These are phyloP conservation scores for Hevea brasiliensis DNA, from an alignment of 345 rosid species.

Conservation along the genomic window DNA sequence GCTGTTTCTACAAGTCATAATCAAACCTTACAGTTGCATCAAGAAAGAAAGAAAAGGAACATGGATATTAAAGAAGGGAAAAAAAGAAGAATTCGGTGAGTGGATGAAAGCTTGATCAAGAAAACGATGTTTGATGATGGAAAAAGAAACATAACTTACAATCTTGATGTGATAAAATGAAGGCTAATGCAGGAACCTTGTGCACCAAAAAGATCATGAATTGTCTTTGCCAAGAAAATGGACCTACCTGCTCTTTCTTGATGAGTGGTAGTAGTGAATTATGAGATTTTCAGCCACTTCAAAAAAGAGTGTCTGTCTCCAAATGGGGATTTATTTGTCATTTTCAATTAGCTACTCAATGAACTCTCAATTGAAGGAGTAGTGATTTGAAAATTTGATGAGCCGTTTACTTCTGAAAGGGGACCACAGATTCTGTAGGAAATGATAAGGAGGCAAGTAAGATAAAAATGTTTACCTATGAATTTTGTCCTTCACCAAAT, in stretches of 20 bases:
- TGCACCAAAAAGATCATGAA: too few relatives aligned
- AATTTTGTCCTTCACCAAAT: too few relatives aligned
- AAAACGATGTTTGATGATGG: conserved; percentile 20
- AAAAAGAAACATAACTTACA: background rate
- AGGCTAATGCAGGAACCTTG: conserved; percentile 7
- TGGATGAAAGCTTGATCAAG: conserved; percentile 17
- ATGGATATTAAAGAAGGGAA: background rate
- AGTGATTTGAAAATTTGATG: background rate
- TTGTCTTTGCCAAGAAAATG: too few relatives aligned
- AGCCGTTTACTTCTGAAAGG: too few relatives aligned
- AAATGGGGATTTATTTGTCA: background rate
- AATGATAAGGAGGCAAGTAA: too few relatives aligned
- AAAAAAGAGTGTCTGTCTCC: background rate
- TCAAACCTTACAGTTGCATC: background rate
- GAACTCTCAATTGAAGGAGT: background rate
- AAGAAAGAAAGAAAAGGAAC: background rate
- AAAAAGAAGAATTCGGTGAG: background rate
- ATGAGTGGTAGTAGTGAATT: background rate
- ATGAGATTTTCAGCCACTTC: background rate
- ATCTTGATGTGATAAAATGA: conserved; percentile 18
- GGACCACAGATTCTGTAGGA: too few relatives aligned
- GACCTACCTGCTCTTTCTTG: too few relatives aligned
- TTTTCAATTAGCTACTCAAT: background rate
- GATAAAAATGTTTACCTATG: too few relatives aligned
- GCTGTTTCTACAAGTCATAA: too few relatives aligned